Percentiles rank a stretch among this genome's conserved stretches.
Evolutionary conservation across 2,329 filamentous ascomycete species (phyloP).

Genomic region (Pestalotiopsis sp.): DNA sequence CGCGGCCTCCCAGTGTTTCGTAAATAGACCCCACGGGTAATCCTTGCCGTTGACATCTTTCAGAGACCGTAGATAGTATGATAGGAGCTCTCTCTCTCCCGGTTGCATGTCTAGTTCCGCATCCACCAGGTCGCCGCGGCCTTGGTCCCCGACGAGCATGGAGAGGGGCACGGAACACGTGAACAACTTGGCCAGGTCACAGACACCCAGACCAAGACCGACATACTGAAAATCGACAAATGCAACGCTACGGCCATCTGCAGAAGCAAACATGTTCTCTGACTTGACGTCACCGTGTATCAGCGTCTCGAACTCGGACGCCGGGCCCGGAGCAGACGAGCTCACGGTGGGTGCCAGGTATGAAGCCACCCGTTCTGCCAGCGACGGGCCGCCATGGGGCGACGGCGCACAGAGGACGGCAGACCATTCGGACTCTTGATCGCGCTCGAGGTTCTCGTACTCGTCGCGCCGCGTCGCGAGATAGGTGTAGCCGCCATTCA

Average conservation of each 20-base stretch:
- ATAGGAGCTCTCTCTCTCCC: slow-evolving; percentile 54
- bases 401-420: slow-evolving; percentile 44
- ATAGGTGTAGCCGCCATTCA: slow-evolving; percentile 71
- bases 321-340: not conserved
- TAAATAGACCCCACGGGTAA: slow-evolving; percentile 58
- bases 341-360: slow-evolving; percentile 44
- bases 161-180: slow-evolving; percentile 64
- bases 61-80: slow-evolving; percentile 47
- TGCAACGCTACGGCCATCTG: slow-evolving; percentile 51
- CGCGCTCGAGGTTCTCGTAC: slow-evolving; percentile 48
- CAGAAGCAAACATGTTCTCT: slow-evolving; percentile 65
- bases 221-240: slow-evolving; percentile 74
- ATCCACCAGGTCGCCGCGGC: slow-evolving; percentile 29
- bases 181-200: slow-evolving; percentile 68
- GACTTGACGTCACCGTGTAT: slow-evolving; percentile 73
- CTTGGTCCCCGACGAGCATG: slow-evolving; percentile 44
- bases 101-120: slow-evolving; percentile 48
- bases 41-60: slow-evolving; percentile 22
- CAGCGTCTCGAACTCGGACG: slow-evolving; percentile 49
- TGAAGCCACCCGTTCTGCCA: slow-evolving; percentile 55
- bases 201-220: slow-evolving; percentile 65
- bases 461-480: slow-evolving; percentile 64
- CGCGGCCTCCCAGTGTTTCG: slow-evolving; percentile 67
- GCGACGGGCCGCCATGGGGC: slow-evolving; percentile 30
- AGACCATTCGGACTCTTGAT: slow-evolving; percentile 58